These are phyloP conservation scores for Alternaria gansuensis DNA, from an alignment of 2,329 filamentous ascomycete genomes.

Conservation along the genomic window DNA sequence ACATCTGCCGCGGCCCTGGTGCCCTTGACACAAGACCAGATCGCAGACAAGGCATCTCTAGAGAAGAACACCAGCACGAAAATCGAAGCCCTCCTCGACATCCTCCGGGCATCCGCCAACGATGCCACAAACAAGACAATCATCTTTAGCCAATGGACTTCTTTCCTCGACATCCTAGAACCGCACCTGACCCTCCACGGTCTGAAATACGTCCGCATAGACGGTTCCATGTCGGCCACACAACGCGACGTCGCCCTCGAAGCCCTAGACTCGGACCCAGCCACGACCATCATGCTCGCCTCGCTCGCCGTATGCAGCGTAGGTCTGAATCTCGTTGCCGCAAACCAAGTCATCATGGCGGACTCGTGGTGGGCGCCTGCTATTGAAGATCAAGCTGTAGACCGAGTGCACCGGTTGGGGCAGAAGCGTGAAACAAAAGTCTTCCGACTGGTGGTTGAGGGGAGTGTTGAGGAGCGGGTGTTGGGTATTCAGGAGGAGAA, in stretches of 20 bases:
- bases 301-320: slow-evolving; percentile 84
- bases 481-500: slow-evolving; percentile 81
- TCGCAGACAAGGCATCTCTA: slow-evolving; percentile 66
- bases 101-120: slow-evolving; percentile 73
- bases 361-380: slow-evolving; percentile 93
- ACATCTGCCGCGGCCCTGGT: slow-evolving; percentile 35
- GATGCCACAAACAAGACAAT: slow-evolving; percentile 72
- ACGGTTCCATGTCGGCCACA: slow-evolving; percentile 77
- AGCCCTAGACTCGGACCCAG: slow-evolving; percentile 71
- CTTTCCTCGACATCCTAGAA: slow-evolving; percentile 76
- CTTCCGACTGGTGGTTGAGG: slow-evolving; percentile 82
- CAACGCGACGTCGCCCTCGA: slow-evolving; percentile 76
- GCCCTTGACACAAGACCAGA: slow-evolving; percentile 34
- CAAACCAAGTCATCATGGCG: slow-evolving; percentile 82
- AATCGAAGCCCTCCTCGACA: slow-evolving; percentile 78
- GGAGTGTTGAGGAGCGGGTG: slow-evolving; percentile 81
- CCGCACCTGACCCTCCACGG: slow-evolving; percentile 68
- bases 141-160: slow-evolving; percentile 80
- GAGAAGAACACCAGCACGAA: slow-evolving; percentile 73
- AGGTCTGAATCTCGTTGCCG: slow-evolving; percentile 84
- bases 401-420: slow-evolving; percentile 85
- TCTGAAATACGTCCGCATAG: slow-evolving; percentile 75
- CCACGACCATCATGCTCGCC: slow-evolving; percentile 79
- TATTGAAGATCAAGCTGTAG: slow-evolving; percentile 90
- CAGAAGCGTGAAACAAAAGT: slow-evolving; percentile 82